Evolutionary conservation across 306 rosid species (phyloP).

Genomic region (Cotoneaster glaucophyllus): DNA sequence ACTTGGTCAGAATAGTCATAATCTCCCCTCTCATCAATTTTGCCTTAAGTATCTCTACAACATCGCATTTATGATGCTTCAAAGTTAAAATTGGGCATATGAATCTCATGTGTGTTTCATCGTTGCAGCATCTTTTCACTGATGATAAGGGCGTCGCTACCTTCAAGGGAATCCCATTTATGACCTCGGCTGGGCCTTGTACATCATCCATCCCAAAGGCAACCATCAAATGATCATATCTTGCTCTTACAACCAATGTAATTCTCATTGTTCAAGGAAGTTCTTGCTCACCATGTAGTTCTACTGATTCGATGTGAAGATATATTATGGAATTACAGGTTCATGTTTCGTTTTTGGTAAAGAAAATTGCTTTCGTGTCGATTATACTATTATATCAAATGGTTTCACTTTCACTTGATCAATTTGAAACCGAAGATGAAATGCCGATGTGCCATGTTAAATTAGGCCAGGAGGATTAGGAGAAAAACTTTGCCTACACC

Average conservation of each 20-base stretch:
- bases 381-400: neutral
- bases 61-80: neutral
- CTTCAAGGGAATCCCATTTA: slow-evolving; percentile 81
- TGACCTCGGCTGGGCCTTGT: slow-evolving; percentile 91
- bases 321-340: neutral
- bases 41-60: neutral
- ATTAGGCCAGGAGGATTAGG: too few relatives aligned
- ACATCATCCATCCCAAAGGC: slow-evolving; percentile 66
- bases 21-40: neutral
- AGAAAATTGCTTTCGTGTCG: neutral
- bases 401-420: neutral
- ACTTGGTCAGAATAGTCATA: neutral
- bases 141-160: slow-evolving; percentile 84
- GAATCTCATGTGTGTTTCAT: slow-evolving; percentile 13
- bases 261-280: neutral
- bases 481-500: too few relatives aligned
- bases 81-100: slow-evolving; percentile 9
- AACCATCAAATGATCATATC: slow-evolving; percentile 45
- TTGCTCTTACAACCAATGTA: slow-evolving; percentile 1
- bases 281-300: neutral
- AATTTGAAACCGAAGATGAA: neutral
- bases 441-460: neutral
- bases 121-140: slow-evolving; percentile 83
- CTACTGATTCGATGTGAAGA: slow-evolving; percentile 11
- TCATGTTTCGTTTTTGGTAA: neutral